Evolutionary conservation across 2,329 filamentous ascomycete species (phyloP).

Genomic region (Zymoseptoria tritici): DNA sequence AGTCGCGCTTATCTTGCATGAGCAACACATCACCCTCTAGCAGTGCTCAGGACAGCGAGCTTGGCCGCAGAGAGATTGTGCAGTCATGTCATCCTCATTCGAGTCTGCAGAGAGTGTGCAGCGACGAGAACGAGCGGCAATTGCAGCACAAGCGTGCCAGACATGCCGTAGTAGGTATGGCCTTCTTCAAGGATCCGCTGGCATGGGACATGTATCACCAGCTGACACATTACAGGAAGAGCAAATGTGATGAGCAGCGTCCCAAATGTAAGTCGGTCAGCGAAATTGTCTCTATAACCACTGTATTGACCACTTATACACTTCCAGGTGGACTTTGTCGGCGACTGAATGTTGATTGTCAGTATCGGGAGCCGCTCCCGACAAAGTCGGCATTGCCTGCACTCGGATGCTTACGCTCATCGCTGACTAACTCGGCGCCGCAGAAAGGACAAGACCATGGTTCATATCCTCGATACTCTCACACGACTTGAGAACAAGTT

Average conservation of each 20-base stretch:
- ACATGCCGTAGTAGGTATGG: slow-evolving; percentile 42
- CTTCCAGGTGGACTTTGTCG: slow-evolving; percentile 44
- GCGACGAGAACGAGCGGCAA: slow-evolving; percentile 41
- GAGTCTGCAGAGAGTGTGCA: slow-evolving; percentile 18
- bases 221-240: slow-evolving; percentile 43
- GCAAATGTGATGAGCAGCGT: slow-evolving; percentile 56
- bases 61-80: not conserved
- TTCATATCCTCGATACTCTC: slow-evolving; percentile 53
- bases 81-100: slow-evolving; percentile 9
- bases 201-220: not conserved
- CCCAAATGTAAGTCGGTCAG: slow-evolving; percentile 44
- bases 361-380: slow-evolving; percentile 53
- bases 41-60: not conserved
- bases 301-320: not conserved
- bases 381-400: slow-evolving; percentile 48
- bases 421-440: not conserved
- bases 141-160: slow-evolving; percentile 52
- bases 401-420: not conserved
- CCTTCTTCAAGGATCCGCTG: not conserved
- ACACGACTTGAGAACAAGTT: slow-evolving; percentile 51
- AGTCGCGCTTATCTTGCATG: not conserved
- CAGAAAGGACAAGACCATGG: slow-evolving; percentile 57
- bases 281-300: not conserved
- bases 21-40: not conserved
- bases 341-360: slow-evolving; percentile 51